These are phyloP conservation scores for Sporothrix inflata DNA, from an alignment of 2,329 filamentous ascomycete genomes.

Conservation along the genomic window DNA sequence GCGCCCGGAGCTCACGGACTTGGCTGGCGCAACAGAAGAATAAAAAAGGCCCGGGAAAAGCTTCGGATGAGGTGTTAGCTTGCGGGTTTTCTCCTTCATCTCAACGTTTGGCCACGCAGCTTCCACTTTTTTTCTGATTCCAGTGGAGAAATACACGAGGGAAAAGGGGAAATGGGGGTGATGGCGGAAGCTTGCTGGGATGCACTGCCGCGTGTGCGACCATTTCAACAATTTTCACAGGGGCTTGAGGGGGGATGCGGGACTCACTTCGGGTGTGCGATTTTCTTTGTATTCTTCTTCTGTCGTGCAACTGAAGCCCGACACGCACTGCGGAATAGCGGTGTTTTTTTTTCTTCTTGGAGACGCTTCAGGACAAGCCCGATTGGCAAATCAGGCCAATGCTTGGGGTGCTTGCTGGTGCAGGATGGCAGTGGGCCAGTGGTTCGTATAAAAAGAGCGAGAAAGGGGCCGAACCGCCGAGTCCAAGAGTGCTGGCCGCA, in stretches of 20 bases:
- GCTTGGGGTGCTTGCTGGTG: conserved; percentile 1
- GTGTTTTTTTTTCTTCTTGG: background rate
- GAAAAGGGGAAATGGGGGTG: background rate
- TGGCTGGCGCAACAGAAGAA: background rate
- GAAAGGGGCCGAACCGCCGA: conserved; percentile 29
- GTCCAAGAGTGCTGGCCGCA: background rate
- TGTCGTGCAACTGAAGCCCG: background rate
- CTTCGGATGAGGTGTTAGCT: conserved; percentile 7
- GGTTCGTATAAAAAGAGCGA: conserved; percentile 29
- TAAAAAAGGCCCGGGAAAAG: conserved; percentile 14
- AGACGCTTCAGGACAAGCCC: background rate
- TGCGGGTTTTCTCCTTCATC: background rate
- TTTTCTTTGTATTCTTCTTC: background rate
- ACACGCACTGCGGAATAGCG: conserved; percentile 4
- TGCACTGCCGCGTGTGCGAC: background rate
- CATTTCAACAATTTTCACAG: background rate
- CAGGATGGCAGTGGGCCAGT: conserved; percentile 16
- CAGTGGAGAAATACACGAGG: background rate
- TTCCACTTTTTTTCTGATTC: background rate
- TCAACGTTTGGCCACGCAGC: background rate
- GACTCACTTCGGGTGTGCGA: conserved; percentile 12
- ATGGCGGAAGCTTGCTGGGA: background rate
- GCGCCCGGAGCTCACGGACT: conserved; percentile 2
- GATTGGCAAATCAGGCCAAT: conserved; percentile 26
- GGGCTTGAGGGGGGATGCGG: background rate